Evolutionary conservation across 352 stramenopile species (phyloP), one percentile per base, ranked within the genome.

Genomic region (Phytophthora constricta): DNA sequence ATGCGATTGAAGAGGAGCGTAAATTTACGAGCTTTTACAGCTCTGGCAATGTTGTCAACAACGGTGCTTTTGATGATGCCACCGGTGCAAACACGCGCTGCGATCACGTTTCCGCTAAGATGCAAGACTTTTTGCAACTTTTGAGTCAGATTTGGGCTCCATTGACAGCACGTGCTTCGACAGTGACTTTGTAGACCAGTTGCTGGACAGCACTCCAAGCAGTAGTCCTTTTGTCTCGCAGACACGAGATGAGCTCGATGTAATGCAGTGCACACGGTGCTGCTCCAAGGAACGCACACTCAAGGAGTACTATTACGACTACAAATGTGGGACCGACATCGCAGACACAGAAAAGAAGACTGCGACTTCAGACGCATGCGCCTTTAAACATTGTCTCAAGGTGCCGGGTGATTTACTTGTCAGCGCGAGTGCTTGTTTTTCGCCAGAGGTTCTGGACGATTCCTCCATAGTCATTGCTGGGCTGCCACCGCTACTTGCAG

Each of bases 251-350:
- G 49, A 60, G 11, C n/a, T 70, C 23, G 45, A 55, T 9, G 33
- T 16, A 1, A 20, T 74, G 11, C 33, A 51, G 43, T 74, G 66
- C 49, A 70, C 48, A 8, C 61, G 66, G 1, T 74, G 66, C 42
- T 74, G 66, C 27, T 58, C 43, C 4, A 70, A 74, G 54, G 48
- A 41, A 2, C 34, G 23, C 4, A 70, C 47, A 11, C 66, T 74
- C 1, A 23, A 59, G 14, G 61, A 70, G 14, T 58, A 63, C 22
- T 70, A 66, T 9, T 70, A 74, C 25, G 60, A 70, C n/a, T 74
- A 63, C 55, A 55, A 62, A 14, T 74, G 66, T 17, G 55, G 60
- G 11, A 57, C 41, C 3, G 16, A 49, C 31, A 5, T 28, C 11
- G 26, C 25, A 3, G 22, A 58, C 10, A 54, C 59, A 2, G 53